Evolutionary conservation across 106 monocot genomes (phyloP), one percentile per base, ranked within the genome.

Genomic region (Platanthera zijinensis): DNA sequence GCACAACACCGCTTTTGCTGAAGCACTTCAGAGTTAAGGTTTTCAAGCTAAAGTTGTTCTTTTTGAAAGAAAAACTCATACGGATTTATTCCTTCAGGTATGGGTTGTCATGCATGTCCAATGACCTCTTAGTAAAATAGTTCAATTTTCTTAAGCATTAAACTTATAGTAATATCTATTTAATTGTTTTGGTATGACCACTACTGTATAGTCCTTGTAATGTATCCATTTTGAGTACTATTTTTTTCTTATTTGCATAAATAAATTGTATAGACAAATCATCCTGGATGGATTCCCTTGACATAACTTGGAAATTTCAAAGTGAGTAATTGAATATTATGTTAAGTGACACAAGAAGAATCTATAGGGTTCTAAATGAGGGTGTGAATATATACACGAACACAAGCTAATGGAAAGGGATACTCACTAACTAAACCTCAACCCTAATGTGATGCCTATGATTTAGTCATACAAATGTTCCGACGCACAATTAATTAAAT

Each of bases 61-160:
- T 1, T 92, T 83, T 77, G 84, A 92, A 81, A 89, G 84, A 51
- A 92, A 92, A 78, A 89, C 92, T 48, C 92, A 92, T 28, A 92
- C 92, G n/a, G 92, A 92, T 79, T 64, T 92, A 52, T 92, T 92
- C 79, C 80, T 92, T 79, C 92, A 92, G 89, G 92, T 89, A 73
- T 80, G 49, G 5, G 13, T 15, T 76, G 51, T 11, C 53, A 69
- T 30, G 9, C 3, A 54, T 7, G 48, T 17, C 11, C 17, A 12
- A 17, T 70, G n/a, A 70, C 17, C 70, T 70, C 30, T 48, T 17
- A 45, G 48, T 70, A 70, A 48, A 45, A 47, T 70, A 7, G n/a
- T 18, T 70, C 17, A 7, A 48, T 48, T 70, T 70, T 48, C 70
- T 48, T 0, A 17, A 7, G 7, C 48, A 70, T 48, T 48, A 48